Percentiles rank a stretch among this genome's conserved stretches.
Conservation (phyloP, 768 basidiomycete genomes). For the Phaeotremella fagi region DNA sequence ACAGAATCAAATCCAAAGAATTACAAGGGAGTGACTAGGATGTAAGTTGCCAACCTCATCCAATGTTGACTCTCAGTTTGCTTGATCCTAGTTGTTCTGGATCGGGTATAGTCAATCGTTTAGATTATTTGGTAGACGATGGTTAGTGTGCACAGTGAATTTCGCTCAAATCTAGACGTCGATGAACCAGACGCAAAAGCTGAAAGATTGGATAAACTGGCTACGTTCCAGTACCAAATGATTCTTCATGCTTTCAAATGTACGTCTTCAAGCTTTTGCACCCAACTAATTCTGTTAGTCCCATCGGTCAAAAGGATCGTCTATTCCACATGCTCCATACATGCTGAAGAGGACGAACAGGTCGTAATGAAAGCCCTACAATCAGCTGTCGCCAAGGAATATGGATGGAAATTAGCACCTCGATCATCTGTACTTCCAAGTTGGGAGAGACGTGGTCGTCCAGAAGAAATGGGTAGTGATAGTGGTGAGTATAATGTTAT, state of each 20-base stretch:
- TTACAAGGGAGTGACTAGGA: conserved; percentile 71
- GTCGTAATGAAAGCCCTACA: conserved; percentile 72
- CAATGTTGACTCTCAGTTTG: conserved; percentile 54
- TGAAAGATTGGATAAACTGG: conserved; percentile 74
- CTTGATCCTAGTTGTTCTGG: conserved; percentile 96
- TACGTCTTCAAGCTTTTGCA: conserved; percentile 48
- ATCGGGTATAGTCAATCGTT: conserved; percentile 82
- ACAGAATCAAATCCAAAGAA: conserved; percentile 67
- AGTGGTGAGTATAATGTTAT: conserved; percentile 52
- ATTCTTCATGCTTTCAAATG: conserved; percentile 94
- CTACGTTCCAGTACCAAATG: conserved; percentile 83
- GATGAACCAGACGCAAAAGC: conserved; percentile 53
- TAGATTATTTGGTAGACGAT: conserved; percentile 74
- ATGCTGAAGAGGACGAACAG: conserved; percentile 85
- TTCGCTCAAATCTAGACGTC: conserved; percentile 54
- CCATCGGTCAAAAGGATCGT: conserved; percentile 73
- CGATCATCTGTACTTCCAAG: conserved; percentile 64
- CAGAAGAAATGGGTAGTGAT: conserved; percentile 58
- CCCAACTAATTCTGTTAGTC: conserved; percentile 53
- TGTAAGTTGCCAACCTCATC: conserved; percentile 56
- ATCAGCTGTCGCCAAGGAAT: conserved; percentile 62
- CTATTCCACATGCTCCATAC: conserved; percentile 96
- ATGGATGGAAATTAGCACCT: conserved; percentile 66
- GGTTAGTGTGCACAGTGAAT: conserved; percentile 53
- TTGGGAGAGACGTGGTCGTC: conserved; percentile 76